Evolutionary conservation across 108 stramenopile species (phyloP).

Genomic region (Cylindrotheca closterium): DNA sequence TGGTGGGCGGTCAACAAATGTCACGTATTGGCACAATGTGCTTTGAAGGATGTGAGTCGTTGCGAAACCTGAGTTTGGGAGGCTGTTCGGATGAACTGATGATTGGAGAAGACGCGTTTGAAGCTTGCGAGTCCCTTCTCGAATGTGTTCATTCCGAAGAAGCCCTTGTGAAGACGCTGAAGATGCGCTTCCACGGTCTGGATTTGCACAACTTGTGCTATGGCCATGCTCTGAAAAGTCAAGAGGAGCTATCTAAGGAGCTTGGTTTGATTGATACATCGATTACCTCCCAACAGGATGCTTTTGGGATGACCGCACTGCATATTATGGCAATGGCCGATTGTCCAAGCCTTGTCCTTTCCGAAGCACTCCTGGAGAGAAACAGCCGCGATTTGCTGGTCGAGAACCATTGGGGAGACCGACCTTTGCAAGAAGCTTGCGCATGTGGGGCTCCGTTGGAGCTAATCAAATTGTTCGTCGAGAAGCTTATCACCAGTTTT

Average conservation of each 20-base stretch:
- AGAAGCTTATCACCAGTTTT: neutral
- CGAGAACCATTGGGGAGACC: neutral
- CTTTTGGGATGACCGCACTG: neutral
- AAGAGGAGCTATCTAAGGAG: neutral
- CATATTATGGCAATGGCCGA: neutral
- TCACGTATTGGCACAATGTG: neutral
- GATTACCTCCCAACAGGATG: neutral
- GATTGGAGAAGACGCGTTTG: neutral
- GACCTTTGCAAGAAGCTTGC: neutral
- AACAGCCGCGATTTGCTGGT: neutral
- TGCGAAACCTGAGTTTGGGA: neutral
- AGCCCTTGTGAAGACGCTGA: neutral
- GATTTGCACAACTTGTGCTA: neutral
- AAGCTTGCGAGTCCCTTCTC: neutral
- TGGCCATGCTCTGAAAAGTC: neutral
- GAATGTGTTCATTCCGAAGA: neutral
- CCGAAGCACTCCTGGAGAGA: neutral
- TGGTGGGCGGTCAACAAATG: neutral
- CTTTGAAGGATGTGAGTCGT: neutral
- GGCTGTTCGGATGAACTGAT: neutral
- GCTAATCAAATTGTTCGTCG: neutral
- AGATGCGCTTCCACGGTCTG: neutral
- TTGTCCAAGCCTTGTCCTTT: neutral
- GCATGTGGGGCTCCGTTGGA: neutral
- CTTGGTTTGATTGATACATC: neutral